These are phyloP conservation scores for Tricharina praecox DNA, from an alignment of 495 filamentous ascomycete genomes.

Conservation along the genomic window DNA sequence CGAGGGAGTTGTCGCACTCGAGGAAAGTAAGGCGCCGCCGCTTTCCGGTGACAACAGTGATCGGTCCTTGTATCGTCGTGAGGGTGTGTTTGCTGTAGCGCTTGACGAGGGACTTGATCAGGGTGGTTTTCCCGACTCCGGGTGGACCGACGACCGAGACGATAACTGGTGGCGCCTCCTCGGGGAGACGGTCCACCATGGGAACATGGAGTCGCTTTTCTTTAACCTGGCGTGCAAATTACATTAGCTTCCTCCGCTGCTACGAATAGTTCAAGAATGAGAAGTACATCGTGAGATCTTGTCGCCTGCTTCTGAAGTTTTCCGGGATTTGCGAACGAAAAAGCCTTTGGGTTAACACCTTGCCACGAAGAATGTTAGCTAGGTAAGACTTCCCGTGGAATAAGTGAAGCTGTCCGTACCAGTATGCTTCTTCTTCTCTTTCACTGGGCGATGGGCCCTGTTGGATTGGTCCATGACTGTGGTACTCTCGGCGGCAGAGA, in stretches of 20 bases:
- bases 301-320: conserved; percentile 68
- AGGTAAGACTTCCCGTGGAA: conserved; percentile 1
- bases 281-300: conserved; percentile 71
- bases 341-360: conserved; percentile 82
- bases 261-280: not conserved
- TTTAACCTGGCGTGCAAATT: conserved; percentile 44
- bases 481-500: no score
- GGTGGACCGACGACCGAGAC: conserved; percentile 87
- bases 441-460: conserved; percentile 66
- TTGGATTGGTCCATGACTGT: conserved; percentile 62
- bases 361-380: conserved; percentile 27
- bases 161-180: conserved; percentile 85
- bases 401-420: conserved; percentile 30
- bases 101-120: conserved; percentile 81
- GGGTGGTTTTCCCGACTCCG: conserved; percentile 61
- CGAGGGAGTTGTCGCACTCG: conserved; percentile 89
- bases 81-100: conserved; percentile 93
- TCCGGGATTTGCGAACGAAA: conserved; percentile 70
- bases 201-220: conserved; percentile 94
- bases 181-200: conserved; percentile 81
- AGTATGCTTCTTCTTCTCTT: conserved; percentile 63
- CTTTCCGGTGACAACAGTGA: conserved; percentile 91
- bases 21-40: conserved; percentile 81
- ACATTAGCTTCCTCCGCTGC: not conserved
- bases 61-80: conserved; percentile 69